phyloP scores from a whole-genome alignment of 1,284 basidiomycete species.

The Rhodotorula sp. region DNA sequence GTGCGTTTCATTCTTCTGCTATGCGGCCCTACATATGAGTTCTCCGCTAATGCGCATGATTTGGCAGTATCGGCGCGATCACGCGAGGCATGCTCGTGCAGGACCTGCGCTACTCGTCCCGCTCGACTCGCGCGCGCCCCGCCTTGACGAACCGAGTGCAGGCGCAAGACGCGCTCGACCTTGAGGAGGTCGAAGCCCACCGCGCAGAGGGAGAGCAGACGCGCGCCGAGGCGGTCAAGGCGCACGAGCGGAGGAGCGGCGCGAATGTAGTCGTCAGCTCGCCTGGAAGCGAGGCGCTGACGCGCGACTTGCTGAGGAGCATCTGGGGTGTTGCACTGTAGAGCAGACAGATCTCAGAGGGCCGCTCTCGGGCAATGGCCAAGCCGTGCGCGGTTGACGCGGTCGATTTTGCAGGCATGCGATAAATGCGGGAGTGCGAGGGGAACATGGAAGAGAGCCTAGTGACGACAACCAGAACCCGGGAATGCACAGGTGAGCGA shows the following conservation, averaged over 20 bases:
- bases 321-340: slow-evolving; percentile 31
- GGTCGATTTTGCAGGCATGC: background rate
- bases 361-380: background rate
- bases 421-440: background rate
- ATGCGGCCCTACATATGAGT: too few relatives aligned
- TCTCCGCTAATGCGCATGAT: background rate
- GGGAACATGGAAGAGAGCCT: background rate
- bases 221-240: background rate
- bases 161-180: slow-evolving; percentile 25
- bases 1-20: background rate
- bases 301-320: slow-evolving; percentile 19
- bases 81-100: slow-evolving; percentile 40
- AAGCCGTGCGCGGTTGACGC: slow-evolving; percentile 2
- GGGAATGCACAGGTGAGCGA: background rate
- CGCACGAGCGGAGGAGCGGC: slow-evolving; percentile 7
- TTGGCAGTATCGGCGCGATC: slow-evolving; percentile 25
- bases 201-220: background rate
- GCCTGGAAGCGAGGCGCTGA: slow-evolving; percentile 23
- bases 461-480: background rate
- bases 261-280: slow-evolving; percentile 24
- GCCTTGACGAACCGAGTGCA: slow-evolving; percentile 21
- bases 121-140: background rate
- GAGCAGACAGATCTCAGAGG: background rate
- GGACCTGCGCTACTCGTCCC: slow-evolving; percentile 24
- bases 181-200: slow-evolving; percentile 11